Conservation (phyloP, 352 stramenopile species). For the Globisporangium splendens region DNA sequence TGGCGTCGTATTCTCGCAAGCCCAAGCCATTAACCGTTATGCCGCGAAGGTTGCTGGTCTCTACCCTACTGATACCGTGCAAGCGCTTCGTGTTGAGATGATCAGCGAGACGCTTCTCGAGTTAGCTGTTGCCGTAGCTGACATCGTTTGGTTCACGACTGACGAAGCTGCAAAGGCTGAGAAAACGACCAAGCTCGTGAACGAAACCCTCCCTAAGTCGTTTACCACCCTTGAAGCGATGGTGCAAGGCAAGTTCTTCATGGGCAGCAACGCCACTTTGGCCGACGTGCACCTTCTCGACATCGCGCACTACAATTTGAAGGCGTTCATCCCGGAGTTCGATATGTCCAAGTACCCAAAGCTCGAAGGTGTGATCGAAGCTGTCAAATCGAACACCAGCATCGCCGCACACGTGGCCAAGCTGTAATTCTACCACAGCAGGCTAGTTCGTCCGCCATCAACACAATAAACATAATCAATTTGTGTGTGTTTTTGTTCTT, state of each 20-base stretch:
- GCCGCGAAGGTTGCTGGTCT: slow-evolving; percentile 42
- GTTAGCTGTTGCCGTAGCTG: slow-evolving; percentile 22
- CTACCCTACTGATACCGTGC: slow-evolving; percentile 36
- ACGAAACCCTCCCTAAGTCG: neutral
- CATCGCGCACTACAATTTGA: slow-evolving; percentile 34
- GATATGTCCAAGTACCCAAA: slow-evolving; percentile 20
- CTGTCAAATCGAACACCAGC: slow-evolving; percentile 17
- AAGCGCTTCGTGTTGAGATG: slow-evolving; percentile 44
- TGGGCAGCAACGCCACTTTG: slow-evolving; percentile 34
- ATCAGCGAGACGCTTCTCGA: slow-evolving; percentile 40
- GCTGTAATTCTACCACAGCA: too few relatives aligned
- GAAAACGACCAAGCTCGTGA: neutral
- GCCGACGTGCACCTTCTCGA: slow-evolving; percentile 42
- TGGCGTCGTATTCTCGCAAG: slow-evolving; percentile 42
- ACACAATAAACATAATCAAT: too few relatives aligned
- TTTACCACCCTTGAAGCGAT: slow-evolving; percentile 34
- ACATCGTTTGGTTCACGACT: slow-evolving; percentile 26
- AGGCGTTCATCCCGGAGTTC: slow-evolving; percentile 22
- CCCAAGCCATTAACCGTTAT: slow-evolving; percentile 53
- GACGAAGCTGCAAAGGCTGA: slow-evolving; percentile 21
- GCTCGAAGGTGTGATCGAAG: slow-evolving; percentile 16
- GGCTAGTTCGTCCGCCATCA: neutral
- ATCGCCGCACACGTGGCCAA: slow-evolving; percentile 29
- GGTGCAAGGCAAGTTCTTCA: slow-evolving; percentile 45
- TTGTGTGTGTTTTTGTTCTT: too few relatives aligned